Conservation (phyloP, 306 rosid species). For the Prinsepia uniflora region DNA sequence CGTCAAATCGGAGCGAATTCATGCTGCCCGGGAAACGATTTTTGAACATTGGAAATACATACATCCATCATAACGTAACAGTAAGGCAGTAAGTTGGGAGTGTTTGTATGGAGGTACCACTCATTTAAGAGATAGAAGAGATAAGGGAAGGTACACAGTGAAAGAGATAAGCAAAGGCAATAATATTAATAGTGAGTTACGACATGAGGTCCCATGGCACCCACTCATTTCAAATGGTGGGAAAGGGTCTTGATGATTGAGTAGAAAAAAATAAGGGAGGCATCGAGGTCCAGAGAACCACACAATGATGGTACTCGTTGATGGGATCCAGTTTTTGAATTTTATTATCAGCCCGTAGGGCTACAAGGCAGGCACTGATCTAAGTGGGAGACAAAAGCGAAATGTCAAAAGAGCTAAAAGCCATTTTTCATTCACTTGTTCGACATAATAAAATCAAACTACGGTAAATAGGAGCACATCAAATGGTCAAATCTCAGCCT, state of each 20-base stretch:
- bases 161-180: slow-evolving; percentile 1
- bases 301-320: neutral
- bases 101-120: slow-evolving; percentile 1
- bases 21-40: no score
- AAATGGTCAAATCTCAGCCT: no score
- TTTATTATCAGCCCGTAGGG: neutral
- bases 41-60: no score
- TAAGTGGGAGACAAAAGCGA: neutral
- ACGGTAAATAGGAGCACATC: no score
- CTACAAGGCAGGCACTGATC: neutral
- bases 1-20: no score
- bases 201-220: slow-evolving; percentile 10
- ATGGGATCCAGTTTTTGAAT: neutral
- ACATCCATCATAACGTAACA: no score
- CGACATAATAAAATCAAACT: neutral
- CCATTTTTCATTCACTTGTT: slow-evolving; percentile 1
- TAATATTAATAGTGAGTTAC: neutral
- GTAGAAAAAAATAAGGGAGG: slow-evolving; percentile 3
- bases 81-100: no score
- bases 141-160: slow-evolving; percentile 12
- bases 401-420: neutral
- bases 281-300: slow-evolving; percentile 10
- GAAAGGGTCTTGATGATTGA: neutral
- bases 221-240: neutral
- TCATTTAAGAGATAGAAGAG: slow-evolving; percentile 3